A percentile compares a stretch with the other conserved stretches of the same genome.
Conservation (phyloP, 2,329 filamentous ascomycete genomes). For the Trichoderma semiorbis region DNA sequence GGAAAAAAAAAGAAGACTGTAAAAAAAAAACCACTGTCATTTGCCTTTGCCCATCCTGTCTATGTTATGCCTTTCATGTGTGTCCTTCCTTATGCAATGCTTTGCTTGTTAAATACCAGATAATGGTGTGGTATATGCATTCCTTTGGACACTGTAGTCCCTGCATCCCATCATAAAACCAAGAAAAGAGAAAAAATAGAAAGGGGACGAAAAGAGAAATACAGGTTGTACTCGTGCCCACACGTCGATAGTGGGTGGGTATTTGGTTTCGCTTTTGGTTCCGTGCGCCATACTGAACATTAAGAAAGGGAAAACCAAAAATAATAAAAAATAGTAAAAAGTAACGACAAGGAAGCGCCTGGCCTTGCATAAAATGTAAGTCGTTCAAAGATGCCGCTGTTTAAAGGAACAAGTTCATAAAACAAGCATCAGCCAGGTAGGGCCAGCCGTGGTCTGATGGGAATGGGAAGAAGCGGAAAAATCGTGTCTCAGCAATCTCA, state of each 20-base stretch:
- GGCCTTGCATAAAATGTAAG: neutral
- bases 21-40: conserved; percentile 14
- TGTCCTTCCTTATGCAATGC: conserved; percentile 19
- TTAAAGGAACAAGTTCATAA: conserved; percentile 16
- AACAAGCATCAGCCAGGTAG: neutral
- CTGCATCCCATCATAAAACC: conserved; percentile 14
- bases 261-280: conserved; percentile 31
- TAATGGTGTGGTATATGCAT: conserved; percentile 11
- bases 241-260: conserved; percentile 28
- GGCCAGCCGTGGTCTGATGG: conserved; percentile 6
- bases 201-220: neutral
- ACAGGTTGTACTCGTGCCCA: conserved; percentile 3
- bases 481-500: neutral
- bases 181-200: neutral
- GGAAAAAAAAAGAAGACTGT: neutral
- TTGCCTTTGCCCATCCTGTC: conserved; percentile 16
- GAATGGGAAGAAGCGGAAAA: conserved; percentile 17
- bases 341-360: conserved; percentile 19
- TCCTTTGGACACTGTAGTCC: conserved; percentile 6
- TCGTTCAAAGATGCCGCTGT: neutral
- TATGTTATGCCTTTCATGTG: conserved; percentile 17
- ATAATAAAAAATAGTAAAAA: conserved; percentile 18
- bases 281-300: conserved; percentile 30
- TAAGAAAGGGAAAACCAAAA: conserved; percentile 26
- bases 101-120: conserved; percentile 16